These are phyloP conservation scores for Monascus ruber DNA, from an alignment of 2,329 filamentous ascomycete species.

Conservation along the genomic window DNA sequence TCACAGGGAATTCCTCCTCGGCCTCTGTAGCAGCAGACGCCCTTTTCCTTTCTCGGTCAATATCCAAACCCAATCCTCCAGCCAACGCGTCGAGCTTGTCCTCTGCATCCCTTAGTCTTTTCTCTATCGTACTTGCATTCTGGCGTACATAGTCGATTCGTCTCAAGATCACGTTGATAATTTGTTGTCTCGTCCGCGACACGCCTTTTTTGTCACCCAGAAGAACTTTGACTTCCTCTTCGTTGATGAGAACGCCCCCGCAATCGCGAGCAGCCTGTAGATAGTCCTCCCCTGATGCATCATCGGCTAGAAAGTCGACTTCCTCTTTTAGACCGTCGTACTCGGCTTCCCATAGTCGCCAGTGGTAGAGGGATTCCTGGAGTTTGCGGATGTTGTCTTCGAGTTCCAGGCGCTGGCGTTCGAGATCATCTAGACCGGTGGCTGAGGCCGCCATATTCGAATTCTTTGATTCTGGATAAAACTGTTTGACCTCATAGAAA, in stretches of 20 bases:
- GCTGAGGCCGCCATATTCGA: conserved; percentile 22
- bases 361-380: conserved; percentile 66
- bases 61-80: conserved; percentile 39
- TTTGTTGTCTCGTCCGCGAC: conserved; percentile 47
- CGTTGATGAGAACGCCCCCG: conserved; percentile 33
- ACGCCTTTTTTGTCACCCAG: conserved; percentile 34
- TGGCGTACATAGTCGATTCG: conserved; percentile 81
- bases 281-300: conserved; percentile 44
- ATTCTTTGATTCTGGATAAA: not conserved
- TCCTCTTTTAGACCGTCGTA: conserved; percentile 85
- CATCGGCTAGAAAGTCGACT: conserved; percentile 46
- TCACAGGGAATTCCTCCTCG: conserved; percentile 59
- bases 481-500: not conserved
- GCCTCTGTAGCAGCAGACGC: conserved; percentile 39
- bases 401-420: conserved; percentile 62
- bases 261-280: conserved; percentile 34
- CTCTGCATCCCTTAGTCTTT: conserved; percentile 58
- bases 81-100: conserved; percentile 53
- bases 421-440: conserved; percentile 55
- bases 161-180: conserved; percentile 57
- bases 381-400: conserved; percentile 66
- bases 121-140: conserved; percentile 65
- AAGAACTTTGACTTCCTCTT: conserved; percentile 45
- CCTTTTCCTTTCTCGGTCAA: not conserved
- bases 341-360: conserved; percentile 83